Base-by-base conservation (phyloP, 2,329 filamentous ascomycete genomes). In the Colletotrichum australisinense region DNA sequence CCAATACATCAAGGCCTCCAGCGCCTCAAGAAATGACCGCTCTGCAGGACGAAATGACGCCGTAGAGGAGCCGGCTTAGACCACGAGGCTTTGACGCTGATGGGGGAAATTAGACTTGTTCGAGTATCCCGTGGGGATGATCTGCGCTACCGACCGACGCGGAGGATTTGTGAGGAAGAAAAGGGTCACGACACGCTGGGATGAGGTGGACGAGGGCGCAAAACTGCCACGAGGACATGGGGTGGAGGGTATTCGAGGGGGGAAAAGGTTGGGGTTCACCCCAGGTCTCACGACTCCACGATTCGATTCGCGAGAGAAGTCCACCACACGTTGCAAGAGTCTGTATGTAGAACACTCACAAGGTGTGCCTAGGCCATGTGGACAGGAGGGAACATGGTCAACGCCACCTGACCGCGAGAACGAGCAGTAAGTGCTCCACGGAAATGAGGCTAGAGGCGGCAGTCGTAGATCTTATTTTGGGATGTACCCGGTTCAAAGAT, bases 261-360 rank as follows among this genome's bases (percentile, higher is more conserved):
- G 38, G 4, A 12, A 28, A 19, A 55, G 28, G 19, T 24, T 58
- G 24, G n/a, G 59, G 19, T 52, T 22, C 26, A 28, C 67, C 42
- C 32, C 32, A 65, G 60, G 70, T 69, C 60, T 70, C 56, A 62
- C 67, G 24, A 65, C 67, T 62, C 67, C 60, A 62, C 70, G 70
- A 62, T 73, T 42, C 63, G 52, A 55, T 55, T 26, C 28, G 46
- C 62, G 62, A 55, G 46, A 28, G 19, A 32, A 26, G 46, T 46
- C 42, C 38, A 67, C 16, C 26, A 19, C 24, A 11, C 55, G 24
- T 46, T 32, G 14, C 65, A 30, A 57, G 35, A 19, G 24, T 16
- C 32, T 19, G n/a, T 28, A 26, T 4, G 26, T 38, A 63, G 57
- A 42, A 49, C 69, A 52, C 19, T 64, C 63, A 71, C 46, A 49